Evolutionary conservation across 805 yeast species (phyloP).

Genomic region (Starmerella davenportii): DNA sequence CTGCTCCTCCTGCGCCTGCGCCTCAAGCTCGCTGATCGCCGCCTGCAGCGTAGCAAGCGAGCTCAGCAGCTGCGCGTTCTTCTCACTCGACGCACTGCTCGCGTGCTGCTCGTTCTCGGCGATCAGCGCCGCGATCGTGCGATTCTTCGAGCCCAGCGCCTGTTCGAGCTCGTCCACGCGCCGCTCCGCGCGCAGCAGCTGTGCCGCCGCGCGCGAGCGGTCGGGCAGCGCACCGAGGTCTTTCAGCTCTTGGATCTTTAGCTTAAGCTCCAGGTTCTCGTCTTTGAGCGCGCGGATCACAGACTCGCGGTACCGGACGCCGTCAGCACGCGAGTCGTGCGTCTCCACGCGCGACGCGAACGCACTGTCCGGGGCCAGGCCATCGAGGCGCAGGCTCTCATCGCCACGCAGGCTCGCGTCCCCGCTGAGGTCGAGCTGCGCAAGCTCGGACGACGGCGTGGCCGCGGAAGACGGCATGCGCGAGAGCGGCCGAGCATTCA

Average conservation of each 20-base stretch:
- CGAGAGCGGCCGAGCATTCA: too few relatives aligned
- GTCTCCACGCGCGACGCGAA: neutral
- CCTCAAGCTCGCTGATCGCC: constrained; percentile 6
- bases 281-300: constrained; percentile 10
- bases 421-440: too few relatives aligned
- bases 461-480: too few relatives aligned
- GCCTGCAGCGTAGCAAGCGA: constrained; percentile 4
- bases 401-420: too few relatives aligned
- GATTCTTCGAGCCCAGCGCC: constrained; percentile 9
- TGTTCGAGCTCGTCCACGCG: constrained; percentile 11
- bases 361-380: neutral
- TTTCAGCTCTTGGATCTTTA: constrained; percentile 11
- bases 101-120: constrained; percentile 5
- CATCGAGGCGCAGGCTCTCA: neutral
- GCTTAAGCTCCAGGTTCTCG: constrained; percentile 15
- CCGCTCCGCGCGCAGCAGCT: constrained; percentile 5
- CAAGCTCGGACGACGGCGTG: too few relatives aligned
- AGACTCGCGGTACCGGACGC: constrained; percentile 7
- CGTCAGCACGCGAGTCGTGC: neutral
- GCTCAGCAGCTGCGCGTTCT: neutral
- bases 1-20: constrained; percentile 1
- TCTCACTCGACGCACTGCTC: neutral
- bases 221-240: constrained; percentile 7
- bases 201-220: constrained; percentile 1
- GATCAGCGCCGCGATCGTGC: constrained; percentile 3